Evolutionary conservation across 1,284 basidiomycete genomes (phyloP).

Genomic region (Boletus sp.): DNA sequence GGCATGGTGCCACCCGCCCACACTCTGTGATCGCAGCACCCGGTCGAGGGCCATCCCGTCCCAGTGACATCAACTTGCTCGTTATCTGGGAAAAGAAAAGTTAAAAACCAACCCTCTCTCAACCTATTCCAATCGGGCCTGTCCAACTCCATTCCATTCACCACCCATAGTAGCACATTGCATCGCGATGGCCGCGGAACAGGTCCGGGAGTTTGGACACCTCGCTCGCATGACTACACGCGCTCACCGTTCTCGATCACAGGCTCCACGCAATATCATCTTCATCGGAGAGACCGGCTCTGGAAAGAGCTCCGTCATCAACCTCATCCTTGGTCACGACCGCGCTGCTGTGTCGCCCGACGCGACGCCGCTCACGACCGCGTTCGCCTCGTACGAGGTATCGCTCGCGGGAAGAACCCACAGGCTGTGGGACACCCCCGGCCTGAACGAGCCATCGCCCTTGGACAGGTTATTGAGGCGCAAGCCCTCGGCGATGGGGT

Average conservation of each 20-base stretch:
- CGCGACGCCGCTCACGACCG: conserved; percentile 16
- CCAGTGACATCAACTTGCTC: neutral
- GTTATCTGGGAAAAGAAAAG: neutral
- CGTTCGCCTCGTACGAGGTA: conserved; percentile 13
- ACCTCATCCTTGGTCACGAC: conserved; percentile 17
- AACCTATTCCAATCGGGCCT: neutral
- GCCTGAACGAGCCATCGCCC: conserved; percentile 17
- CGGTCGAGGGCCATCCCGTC: neutral
- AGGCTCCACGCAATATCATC: conserved; percentile 20
- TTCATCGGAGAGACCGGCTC: conserved; percentile 28
- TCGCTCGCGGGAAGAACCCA: conserved; percentile 11
- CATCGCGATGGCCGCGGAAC: neutral
- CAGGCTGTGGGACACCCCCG: conserved; percentile 29
- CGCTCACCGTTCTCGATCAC: conserved; percentile 8
- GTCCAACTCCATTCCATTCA: neutral
- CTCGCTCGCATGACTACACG: neutral
- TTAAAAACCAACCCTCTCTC: neutral
- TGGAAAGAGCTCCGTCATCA: conserved; percentile 13
- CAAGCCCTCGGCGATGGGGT: too few species aligned
- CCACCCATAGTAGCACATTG: too few species aligned
- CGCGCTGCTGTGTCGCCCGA: conserved; percentile 12
- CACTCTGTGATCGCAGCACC: neutral
- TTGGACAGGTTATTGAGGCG: conserved; percentile 10
- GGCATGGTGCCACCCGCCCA: neutral
- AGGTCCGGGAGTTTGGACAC: conserved; percentile 9